Evolutionary conservation across 805 yeast species (phyloP), one percentile per base, ranked within the genome.

Genomic region (Pichia membranifaciens): DNA sequence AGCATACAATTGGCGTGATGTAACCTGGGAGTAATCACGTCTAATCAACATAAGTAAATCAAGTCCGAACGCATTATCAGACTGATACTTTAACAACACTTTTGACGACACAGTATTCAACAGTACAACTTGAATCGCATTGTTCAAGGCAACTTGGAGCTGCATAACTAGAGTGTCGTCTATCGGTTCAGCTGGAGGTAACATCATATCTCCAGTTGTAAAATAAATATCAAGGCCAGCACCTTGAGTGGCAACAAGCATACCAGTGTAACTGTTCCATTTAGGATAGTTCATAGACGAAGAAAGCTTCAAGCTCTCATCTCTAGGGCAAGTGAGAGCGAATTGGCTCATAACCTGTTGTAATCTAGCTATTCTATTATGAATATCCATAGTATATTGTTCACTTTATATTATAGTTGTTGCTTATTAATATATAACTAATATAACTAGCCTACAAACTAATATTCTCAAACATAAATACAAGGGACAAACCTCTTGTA

Each of bases 331-430:
- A 13, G 37, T 21, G 16, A 42, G 38, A 34, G 45, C 38, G 22
- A 23, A 33, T 40, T 25, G 32, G 32, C 16, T 23, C 15, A 42
- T 33, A 42, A 35, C 17, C 38, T 42, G 45, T 38, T 38, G 45
- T 10, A 20, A 2, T 33, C 29, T 33, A 34, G 8, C 20, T 34
- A 42, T 18, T n/a, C 42, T 38, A 16, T 13, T 22, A 15, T 6
- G 16, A 38, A 23, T 38, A 8, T 38, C 33, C 42, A 38, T 38
- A 13, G 10, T 25, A 25, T 25, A 7, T 25, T 25, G 10, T 8
- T 25, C 29, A n/a, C n/a, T n/a, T n/a, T n/a, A n/a, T n/a, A n/a
- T n/a, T n/a, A n/a, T n/a, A n/a, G n/a, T 25, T 10, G 29, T 25
- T 25, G 10, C 29, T 25, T 25, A 25, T 7, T 25, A 8, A 25